Conservation (phyloP, 768 basidiomycete genomes). For the Hortiboletus flavorubellus region DNA sequence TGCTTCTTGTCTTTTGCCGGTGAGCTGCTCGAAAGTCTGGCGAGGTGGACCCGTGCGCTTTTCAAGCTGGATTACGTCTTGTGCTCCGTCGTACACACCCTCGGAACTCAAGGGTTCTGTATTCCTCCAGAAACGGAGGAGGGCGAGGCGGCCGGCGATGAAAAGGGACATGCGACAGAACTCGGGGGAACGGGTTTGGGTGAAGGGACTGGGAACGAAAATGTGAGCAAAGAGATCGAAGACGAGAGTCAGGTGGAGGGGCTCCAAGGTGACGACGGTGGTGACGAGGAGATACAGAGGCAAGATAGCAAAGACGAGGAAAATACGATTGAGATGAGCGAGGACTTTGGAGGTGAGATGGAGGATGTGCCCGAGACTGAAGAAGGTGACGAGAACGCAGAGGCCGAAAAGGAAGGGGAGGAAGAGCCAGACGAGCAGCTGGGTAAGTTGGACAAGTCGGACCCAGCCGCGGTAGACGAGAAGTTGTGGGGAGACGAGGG, state of each 20-base stretch:
- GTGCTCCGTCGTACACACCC: conserved; percentile 64
- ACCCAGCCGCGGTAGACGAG: conserved; percentile 87
- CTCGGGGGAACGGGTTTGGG: conserved; percentile 85
- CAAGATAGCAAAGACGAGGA: conserved; percentile 53
- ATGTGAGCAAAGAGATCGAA: conserved; percentile 92
- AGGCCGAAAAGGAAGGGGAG: conserved; percentile 50
- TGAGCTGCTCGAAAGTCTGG: conserved; percentile 53
- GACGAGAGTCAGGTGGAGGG: conserved; percentile 98
- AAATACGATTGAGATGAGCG: conserved; percentile 86
- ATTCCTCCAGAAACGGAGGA: conserved; percentile 76
- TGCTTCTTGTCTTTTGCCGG: conserved; percentile 55
- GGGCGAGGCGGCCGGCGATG: conserved; percentile 45
- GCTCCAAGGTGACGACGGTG: conserved; percentile 63
- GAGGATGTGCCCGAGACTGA: conserved; percentile 71
- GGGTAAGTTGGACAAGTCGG: conserved; percentile 76
- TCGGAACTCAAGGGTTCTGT: conserved; percentile 90
- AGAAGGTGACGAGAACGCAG: conserved; percentile 41
- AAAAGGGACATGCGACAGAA: conserved; percentile 36
- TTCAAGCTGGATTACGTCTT: conserved; percentile 85
- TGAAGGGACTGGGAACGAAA: conserved; percentile 77
- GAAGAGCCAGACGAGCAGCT: conserved; percentile 75
- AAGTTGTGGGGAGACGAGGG: conserved; percentile 94
- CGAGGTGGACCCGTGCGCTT: conserved; percentile 67
- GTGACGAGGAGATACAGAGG: conserved; percentile 26
- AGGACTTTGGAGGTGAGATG: conserved; percentile 84